Conservation (phyloP, 2,329 filamentous ascomycete genomes). For the Neodidymelliopsis sp. region DNA sequence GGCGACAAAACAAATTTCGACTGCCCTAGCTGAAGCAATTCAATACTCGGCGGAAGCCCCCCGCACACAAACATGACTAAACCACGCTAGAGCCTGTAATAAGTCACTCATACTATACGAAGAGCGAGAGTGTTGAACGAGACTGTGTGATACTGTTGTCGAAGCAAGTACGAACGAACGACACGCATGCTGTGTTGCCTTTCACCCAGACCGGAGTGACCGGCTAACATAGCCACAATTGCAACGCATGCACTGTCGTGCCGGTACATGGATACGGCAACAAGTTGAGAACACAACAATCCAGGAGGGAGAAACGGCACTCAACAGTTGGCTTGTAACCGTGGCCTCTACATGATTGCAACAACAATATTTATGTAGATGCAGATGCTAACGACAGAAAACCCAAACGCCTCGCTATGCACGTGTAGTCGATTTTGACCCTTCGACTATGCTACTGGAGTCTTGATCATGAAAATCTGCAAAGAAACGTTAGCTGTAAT, state of each 20-base stretch:
- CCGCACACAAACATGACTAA: no score
- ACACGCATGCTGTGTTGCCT: not conserved
- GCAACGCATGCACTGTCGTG: conserved; percentile 5
- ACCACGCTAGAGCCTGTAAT: no score
- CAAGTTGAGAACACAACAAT: not conserved
- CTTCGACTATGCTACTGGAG: conserved; percentile 24
- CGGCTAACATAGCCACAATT: conserved; percentile 15
- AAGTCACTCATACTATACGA: no score
- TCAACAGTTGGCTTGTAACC: not conserved
- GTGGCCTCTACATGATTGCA: not conserved
- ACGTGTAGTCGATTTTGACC: conserved; percentile 4
- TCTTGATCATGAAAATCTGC: conserved; percentile 50
- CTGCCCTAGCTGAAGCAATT: not conserved
- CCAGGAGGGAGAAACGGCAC: not conserved
- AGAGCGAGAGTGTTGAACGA: no score
- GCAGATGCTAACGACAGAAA: conserved; percentile 2
- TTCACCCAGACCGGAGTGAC: not conserved
- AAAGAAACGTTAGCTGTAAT: conserved; percentile 20
- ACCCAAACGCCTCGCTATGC: conserved; percentile 46
- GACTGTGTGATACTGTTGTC: no score
- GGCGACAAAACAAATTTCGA: conserved; percentile 18
- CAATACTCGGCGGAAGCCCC: no score
- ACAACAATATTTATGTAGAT: not conserved
- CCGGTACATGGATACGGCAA: no score
- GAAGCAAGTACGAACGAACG: no score